phyloP scores from a whole-genome alignment of 129 eudicot species.

The Helianthus tuberosus region DNA sequence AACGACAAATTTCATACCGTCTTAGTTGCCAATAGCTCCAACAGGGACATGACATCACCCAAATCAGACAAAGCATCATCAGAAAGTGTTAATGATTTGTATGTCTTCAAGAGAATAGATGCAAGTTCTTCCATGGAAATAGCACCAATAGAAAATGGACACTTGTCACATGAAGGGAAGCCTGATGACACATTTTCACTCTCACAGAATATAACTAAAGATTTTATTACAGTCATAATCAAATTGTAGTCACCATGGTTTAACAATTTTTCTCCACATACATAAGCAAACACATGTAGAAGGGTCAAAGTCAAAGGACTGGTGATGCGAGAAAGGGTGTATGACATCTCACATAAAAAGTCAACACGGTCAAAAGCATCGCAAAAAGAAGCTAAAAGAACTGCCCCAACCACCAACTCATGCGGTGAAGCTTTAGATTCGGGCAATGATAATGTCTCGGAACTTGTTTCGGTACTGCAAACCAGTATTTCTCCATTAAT shows the following conservation, averaged over 20 bases:
- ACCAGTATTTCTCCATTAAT: constrained; percentile 43
- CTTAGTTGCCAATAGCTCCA: constrained; percentile 73
- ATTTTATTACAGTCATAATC: constrained; percentile 56
- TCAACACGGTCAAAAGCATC: constrained; percentile 56
- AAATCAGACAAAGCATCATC: constrained; percentile 37
- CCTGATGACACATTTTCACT: constrained; percentile 30
- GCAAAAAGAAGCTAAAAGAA: constrained; percentile 69
- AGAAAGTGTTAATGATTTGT: constrained; percentile 19
- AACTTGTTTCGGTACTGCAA: constrained; percentile 24
- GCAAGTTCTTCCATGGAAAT: constrained; percentile 55
- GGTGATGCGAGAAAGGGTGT: constrained; percentile 44
- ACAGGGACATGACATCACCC: constrained; percentile 61
- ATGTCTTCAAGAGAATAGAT: constrained; percentile 44
- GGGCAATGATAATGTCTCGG: constrained; percentile 19
- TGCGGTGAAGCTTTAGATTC: constrained; percentile 49
- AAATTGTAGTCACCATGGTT: constrained; percentile 40
- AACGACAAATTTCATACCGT: constrained; percentile 56
- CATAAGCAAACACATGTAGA: constrained; percentile 72
- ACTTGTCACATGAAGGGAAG: constrained; percentile 51
- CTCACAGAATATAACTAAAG: constrained; percentile 62
- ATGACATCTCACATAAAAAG: constrained; percentile 64
- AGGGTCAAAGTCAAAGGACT: constrained; percentile 39
- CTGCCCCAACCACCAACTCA: constrained; percentile 54
- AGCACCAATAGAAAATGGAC: constrained; percentile 67
- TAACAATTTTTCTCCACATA: constrained; percentile 63